Base-by-base conservation (phyloP, 495 filamentous ascomycete species). In the Aspergillus leporis region DNA sequence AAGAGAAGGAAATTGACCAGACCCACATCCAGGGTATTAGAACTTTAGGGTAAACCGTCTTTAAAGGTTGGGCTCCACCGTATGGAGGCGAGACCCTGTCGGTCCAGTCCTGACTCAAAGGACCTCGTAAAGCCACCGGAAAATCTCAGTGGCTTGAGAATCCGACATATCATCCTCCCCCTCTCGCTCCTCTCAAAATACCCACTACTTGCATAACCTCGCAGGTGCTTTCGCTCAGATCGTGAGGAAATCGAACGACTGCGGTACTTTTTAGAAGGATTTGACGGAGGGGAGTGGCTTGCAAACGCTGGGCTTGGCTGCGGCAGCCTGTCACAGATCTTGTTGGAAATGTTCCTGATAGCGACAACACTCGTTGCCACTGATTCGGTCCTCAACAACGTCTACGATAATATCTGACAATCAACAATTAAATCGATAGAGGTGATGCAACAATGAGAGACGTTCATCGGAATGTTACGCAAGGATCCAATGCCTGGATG, bases 401-500 rank as follows among this genome's bases (percentile, higher is more conserved):
- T 32, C 34, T 14, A 12, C 13, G 2, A 36, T 36, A 14, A 5
- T 5, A 32, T 32, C 31, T 10, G 10, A 14, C 34, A 10, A 14
- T 36, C 13, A 36, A 12, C 13, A 3, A 36, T 2, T 12, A 14
- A 36, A 12, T 12, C 34, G 13, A 36, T 14, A 14, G 13, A 36
- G 34, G 9, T 8, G 10, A 36, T 36, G 34, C 34, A 14, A 36
- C 34, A 36, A 36, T 36, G 34, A 14, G 13, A 36, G 34, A 5
- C 8, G 4, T 10, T 36, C 9, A 10, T 36, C 34, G 34, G 34
- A 2, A 45, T 45, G 41, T 14, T 19, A 2, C 3, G 41, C 41
- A 45, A 45, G n/a, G 41, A 45, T 45, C n/a, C n/a, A 45, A 19
- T 14, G 18, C 41, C 41, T 5, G 54, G 54, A 49, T 56, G 54